A percentile compares a stretch with the other conserved stretches of the same genome.
Evolutionary conservation across 495 filamentous ascomycete species (phyloP).

Genomic region (Talaromyces proteolyticus): DNA sequence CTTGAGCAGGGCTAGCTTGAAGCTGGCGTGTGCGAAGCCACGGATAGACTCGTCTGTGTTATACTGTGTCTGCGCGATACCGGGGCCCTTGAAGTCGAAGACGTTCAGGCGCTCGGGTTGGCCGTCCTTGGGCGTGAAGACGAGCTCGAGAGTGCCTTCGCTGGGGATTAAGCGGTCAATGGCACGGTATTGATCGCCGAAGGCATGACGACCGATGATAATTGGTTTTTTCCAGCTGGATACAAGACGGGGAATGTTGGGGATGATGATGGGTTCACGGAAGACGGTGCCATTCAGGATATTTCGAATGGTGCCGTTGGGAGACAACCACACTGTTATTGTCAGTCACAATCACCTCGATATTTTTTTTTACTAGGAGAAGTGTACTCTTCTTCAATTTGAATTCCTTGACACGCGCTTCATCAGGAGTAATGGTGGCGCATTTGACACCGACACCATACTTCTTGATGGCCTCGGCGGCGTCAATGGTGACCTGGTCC

Average conservation of each 20-base stretch:
- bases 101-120: conserved; percentile 84
- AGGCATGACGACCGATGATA: conserved; percentile 97
- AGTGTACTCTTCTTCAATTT: conserved; percentile 88
- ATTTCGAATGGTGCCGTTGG: conserved; percentile 98
- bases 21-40: conserved; percentile 91
- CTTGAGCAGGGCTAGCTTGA: conserved; percentile 90
- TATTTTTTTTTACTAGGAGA: background rate
- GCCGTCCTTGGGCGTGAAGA: conserved; percentile 81
- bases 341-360: conserved; percentile 3
- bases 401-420: conserved; percentile 94
- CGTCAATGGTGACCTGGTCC: conserved; percentile 90
- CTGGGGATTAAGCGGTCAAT: conserved; percentile 79
- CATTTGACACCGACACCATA: conserved; percentile 98
- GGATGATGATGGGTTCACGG: conserved; percentile 96
- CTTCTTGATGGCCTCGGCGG: conserved; percentile 96
- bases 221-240: conserved; percentile 98
- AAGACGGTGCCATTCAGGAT: conserved; percentile 94
- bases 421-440: conserved; percentile 97
- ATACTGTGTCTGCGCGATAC: conserved; percentile 91
- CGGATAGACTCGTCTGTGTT: conserved; percentile 93
- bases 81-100: conserved; percentile 82
- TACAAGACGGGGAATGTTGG: conserved; percentile 82
- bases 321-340: conserved; percentile 84
- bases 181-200: conserved; percentile 97
- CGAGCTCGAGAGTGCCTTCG: conserved; percentile 83